Evolutionary conservation across 345 rosid species (phyloP), one percentile per base, ranked within the genome.

Genomic region (sweet orange (Citrus sinensis)): DNA sequence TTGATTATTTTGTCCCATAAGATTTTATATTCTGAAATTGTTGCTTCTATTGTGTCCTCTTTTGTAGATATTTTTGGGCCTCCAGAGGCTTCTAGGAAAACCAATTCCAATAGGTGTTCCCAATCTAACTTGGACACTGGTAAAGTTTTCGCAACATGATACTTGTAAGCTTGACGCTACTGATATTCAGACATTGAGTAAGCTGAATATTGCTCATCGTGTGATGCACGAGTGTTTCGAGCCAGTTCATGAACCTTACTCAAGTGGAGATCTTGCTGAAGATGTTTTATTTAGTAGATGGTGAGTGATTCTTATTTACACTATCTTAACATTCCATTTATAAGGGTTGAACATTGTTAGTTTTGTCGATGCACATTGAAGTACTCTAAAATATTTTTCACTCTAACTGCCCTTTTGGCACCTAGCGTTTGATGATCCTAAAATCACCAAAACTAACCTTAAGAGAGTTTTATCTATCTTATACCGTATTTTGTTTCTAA

Each of bases 161-260:
- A 56, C n/a, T 63, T 46, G n/a, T 63, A 82, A 75, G 54, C 80
- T 65, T 80, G 83, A 76, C 35, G 75, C 80, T 76, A 79, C 71
- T 64, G 83, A 85, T 67, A 59, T 79, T 46, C 92, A 90, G 79
- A 78, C 81, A 46, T 80, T 81, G 72, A 83, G 89, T 85, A 95
- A 82, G 87, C 91, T 95, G 59, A 88, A 73, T 80, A 82, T 93
- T 62, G 96, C 98, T 22, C 89, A 91, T 65, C 87, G 80, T 22
- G 91, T 93, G 77, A 88, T 95, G 95, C 99, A 93, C 54, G 97
- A 95, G 82, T 92, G 97, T 82, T 95, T 95, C 29, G 90, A 95
- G 85, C 87, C 87, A 17, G 82, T 93, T 25, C 80, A 85, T 82
- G 96, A 89, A 54, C 82, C 89, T 84, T 71, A 17, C 77, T 85